Percentiles rank a stretch among this genome's conserved stretches.
Evolutionary conservation across 2,329 filamentous ascomycete species (phyloP).

Genomic region (Alternaria alternata): DNA sequence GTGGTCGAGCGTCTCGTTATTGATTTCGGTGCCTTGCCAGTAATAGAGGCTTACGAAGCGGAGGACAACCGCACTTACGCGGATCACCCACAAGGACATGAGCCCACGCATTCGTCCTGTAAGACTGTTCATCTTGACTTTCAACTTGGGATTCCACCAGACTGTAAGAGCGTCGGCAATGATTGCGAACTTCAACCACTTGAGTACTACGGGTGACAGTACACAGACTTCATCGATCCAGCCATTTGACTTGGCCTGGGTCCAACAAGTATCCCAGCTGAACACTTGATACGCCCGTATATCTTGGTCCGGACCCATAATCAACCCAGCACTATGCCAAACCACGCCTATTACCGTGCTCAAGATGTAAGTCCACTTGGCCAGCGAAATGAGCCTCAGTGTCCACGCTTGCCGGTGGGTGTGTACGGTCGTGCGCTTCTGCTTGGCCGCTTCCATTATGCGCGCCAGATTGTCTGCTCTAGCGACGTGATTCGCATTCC

Average conservation of each 20-base stretch:
- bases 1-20: slow-evolving; percentile 31
- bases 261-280: slow-evolving; percentile 30
- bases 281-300: slow-evolving; percentile 10
- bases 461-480: slow-evolving; percentile 81
- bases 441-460: slow-evolving; percentile 69
- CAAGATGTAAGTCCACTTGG: slow-evolving; percentile 53
- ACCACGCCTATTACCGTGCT: slow-evolving; percentile 44
- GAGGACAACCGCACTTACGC: slow-evolving; percentile 65
- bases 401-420: slow-evolving; percentile 54
- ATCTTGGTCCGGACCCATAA: slow-evolving; percentile 25
- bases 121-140: slow-evolving; percentile 68
- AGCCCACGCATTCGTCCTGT: slow-evolving; percentile 63
- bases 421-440: slow-evolving; percentile 29
- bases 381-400: slow-evolving; percentile 56
- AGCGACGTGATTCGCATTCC: slow-evolving; percentile 77
- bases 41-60: slow-evolving; percentile 56
- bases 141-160: slow-evolving; percentile 75
- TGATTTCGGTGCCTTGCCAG: slow-evolving; percentile 31
- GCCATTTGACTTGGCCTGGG: slow-evolving; percentile 27
- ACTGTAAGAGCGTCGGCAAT: slow-evolving; percentile 60
- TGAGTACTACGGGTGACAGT: slow-evolving; percentile 26
- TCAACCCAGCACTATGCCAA: slow-evolving; percentile 47
- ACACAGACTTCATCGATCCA: slow-evolving; percentile 41
- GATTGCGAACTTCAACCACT: slow-evolving; percentile 49
- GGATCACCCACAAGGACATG: slow-evolving; percentile 71